Evolutionary conservation across 108 stramenopile species (phyloP).

Genomic region (Parietichytrium sp.): DNA sequence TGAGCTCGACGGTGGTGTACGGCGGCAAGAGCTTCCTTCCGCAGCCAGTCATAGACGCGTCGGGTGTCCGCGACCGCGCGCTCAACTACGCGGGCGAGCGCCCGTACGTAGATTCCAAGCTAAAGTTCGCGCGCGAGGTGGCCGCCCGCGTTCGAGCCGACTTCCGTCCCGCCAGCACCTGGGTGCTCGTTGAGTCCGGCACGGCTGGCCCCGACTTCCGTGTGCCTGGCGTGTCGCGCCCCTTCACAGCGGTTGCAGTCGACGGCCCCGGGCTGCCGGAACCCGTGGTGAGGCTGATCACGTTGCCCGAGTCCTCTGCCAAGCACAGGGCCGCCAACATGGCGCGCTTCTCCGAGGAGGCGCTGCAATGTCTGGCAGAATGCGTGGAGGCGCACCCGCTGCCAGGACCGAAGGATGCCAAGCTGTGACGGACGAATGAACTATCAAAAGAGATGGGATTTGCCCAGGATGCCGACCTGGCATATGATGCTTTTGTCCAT

Average conservation of each 20-base stretch:
- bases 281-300: background rate
- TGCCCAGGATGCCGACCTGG: too few species aligned
- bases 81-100: background rate
- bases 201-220: background rate
- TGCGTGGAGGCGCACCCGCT: too few species aligned
- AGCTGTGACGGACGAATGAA: too few species aligned
- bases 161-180: background rate
- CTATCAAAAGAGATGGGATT: too few species aligned
- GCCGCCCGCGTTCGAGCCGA: background rate
- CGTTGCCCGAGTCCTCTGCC: background rate
- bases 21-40: conserved; percentile 7
- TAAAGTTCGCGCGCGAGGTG: background rate
- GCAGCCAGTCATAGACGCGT: background rate
- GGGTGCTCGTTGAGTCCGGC: conserved; percentile 13
- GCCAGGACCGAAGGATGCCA: too few species aligned
- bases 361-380: background rate
- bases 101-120: conserved; percentile 10
- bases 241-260: background rate
- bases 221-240: background rate
- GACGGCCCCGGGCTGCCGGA: conserved; percentile 1
- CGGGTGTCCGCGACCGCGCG: background rate
- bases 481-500: too few species aligned
- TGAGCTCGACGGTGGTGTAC: background rate
- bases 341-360: background rate
- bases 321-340: background rate